phyloP scores from a whole-genome alignment of 2,329 filamentous ascomycete genomes.

The Plenodomus biglobosus region DNA sequence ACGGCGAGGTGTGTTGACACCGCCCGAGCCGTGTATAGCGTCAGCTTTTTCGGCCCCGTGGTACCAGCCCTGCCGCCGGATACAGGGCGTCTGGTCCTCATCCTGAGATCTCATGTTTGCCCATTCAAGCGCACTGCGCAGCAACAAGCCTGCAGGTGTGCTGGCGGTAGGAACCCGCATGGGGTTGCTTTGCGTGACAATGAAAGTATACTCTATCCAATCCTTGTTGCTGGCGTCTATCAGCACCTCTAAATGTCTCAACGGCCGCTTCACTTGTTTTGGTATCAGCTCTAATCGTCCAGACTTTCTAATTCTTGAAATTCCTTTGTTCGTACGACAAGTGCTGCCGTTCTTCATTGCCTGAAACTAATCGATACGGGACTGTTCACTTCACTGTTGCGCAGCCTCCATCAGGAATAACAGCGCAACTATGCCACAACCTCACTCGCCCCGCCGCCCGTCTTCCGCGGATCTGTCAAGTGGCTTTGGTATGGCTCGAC shows the following conservation, averaged over 20 bases:
- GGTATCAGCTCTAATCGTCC: slow-evolving; percentile 20
- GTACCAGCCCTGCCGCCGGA: slow-evolving; percentile 12
- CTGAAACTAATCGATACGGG: slow-evolving; percentile 19
- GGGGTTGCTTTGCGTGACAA: slow-evolving; percentile 29
- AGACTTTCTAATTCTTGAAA: slow-evolving; percentile 18
- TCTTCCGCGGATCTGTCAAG: slow-evolving; percentile 23
- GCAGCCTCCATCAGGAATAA: slow-evolving; percentile 25
- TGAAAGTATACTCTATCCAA: slow-evolving; percentile 27
- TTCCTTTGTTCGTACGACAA: slow-evolving; percentile 31
- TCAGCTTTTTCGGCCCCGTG: slow-evolving; percentile 16
- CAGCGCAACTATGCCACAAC: slow-evolving; percentile 36
- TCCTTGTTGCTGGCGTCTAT: slow-evolving; percentile 20
- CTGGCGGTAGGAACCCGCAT: slow-evolving; percentile 38
- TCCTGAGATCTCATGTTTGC: slow-evolving; percentile 28
- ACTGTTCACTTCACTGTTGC: slow-evolving; percentile 2
- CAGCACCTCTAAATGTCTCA: slow-evolving; percentile 36
- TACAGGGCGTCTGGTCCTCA: slow-evolving; percentile 4
- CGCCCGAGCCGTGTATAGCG: slow-evolving; percentile 12
- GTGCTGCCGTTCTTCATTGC: slow-evolving; percentile 31
- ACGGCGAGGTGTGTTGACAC: slow-evolving; percentile 20
- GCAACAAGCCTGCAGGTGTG: slow-evolving; percentile 32
- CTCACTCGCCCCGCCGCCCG: slow-evolving; percentile 30
- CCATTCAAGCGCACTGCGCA: slow-evolving; percentile 20
- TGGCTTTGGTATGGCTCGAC: slow-evolving; percentile 16
- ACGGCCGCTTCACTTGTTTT: slow-evolving; percentile 37